Evolutionary conservation across 306 rosid species (phyloP), one percentile per base, ranked within the genome.

Genomic region (Castanea mollissima): DNA sequence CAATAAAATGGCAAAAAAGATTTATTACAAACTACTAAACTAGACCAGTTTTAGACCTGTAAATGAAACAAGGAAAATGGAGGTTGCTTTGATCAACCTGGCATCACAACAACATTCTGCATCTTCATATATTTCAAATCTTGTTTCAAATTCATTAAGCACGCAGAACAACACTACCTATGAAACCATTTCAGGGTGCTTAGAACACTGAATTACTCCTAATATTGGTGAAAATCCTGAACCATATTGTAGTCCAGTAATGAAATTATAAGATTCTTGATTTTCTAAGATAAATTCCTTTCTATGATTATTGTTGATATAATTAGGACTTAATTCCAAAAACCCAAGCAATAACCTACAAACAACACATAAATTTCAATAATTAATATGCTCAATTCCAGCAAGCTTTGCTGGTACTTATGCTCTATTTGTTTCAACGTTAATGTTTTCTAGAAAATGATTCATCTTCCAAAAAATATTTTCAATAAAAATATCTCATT

Each of bases 391-490:
- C 15, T 35, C 29, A 69, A 71, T 49, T 76, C 78, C 74, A 69
- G 78, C 73, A 73, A 79, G 58, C 69, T 18, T 46, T 72, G 62
- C 20, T 23, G 34, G 38, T 70, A 56, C 7, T 20, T 35, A 38
- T 38, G 46, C 46, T 38, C 11, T 38, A 0, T 38, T 7, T 38
- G 46, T 38, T 38, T 41, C 11, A 41, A 41, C 46, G 1, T 41
- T 41, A 41, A 41, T 41, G 46, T 8, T 41, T 2, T 41, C 3
- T 41, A 41, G 46, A 41, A 41, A 41, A 41, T 41, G 3, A 41
- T 41, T 41, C 46, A 41, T 41, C 8, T 41, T 41, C 3, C 3
- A 41, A 41, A 41, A 41, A 41, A 41, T 41, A 41, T 41, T 41
- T 41, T 41, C 46, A 8, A 41, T 8, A 41, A 41, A 38, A 41